These are phyloP conservation scores for Lonicera japonica DNA, from an alignment of 129 eudicot genomes.

Conservation along the genomic window DNA sequence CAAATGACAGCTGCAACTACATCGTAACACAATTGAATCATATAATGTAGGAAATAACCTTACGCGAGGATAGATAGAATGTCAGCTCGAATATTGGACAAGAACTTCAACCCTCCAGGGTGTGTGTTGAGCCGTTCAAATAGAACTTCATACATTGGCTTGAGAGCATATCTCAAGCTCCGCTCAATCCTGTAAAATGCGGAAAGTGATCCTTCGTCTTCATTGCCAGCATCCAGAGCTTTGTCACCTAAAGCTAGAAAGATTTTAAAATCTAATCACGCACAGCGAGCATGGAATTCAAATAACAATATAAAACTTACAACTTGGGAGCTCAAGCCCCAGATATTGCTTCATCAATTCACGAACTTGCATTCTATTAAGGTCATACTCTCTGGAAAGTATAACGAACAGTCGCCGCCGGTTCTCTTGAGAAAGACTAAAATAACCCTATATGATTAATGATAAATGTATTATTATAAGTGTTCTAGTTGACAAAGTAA, in stretches of 20 bases:
- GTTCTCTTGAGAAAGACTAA: conserved; percentile 51
- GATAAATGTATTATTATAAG: conserved; percentile 11
- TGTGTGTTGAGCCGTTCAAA: conserved; percentile 87
- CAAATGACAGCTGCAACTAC: too few relatives aligned
- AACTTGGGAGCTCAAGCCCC: conserved; percentile 66
- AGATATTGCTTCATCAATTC: conserved; percentile 87
- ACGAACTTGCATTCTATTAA: conserved; percentile 68
- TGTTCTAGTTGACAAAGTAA: not conserved
- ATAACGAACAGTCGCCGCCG: conserved; percentile 48
- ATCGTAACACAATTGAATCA: too few relatives aligned
- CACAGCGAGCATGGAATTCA: not conserved
- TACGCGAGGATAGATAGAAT: conserved; percentile 77
- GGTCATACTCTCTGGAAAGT: conserved; percentile 83
- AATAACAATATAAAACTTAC: conserved; percentile 25
- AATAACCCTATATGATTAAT: conserved; percentile 58
- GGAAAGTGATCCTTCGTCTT: conserved; percentile 56
- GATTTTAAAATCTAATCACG: conserved; percentile 6
- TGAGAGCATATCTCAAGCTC: conserved; percentile 70
- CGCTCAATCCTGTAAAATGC: conserved; percentile 81
- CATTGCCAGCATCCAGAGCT: conserved; percentile 43
- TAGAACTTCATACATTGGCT: conserved; percentile 79
- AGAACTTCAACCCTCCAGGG: conserved; percentile 91
- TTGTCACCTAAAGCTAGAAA: conserved; percentile 48
- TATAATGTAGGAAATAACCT: conserved; percentile 31
- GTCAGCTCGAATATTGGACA: conserved; percentile 74